Percentiles rank a stretch among this genome's conserved stretches.
Evolutionary conservation across 257 asterid species (phyloP).

Genomic region (Jacaranda copaia): DNA sequence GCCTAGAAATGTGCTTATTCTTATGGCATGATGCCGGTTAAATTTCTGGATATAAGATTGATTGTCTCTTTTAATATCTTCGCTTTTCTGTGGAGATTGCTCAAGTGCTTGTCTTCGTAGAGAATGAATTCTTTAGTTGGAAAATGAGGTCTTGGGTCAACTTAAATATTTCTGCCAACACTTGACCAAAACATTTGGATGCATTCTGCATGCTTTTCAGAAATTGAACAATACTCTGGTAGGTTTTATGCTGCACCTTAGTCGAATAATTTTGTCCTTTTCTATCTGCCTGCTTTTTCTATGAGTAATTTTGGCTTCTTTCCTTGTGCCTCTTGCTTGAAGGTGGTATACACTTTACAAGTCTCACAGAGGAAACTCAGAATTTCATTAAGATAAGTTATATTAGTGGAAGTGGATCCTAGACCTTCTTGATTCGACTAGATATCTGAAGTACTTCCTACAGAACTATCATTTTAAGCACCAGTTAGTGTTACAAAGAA

Average conservation of each 20-base stretch:
- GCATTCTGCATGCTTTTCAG: conserved; percentile 1
- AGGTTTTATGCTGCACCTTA: neutral
- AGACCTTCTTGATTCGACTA: neutral
- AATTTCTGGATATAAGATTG: neutral
- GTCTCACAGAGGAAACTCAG: neutral
- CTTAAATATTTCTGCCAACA: neutral
- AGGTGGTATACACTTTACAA: neutral
- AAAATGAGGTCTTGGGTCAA: neutral
- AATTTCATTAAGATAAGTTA: neutral
- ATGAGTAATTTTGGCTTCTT: neutral
- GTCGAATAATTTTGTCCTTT: neutral
- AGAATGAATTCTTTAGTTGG: neutral
- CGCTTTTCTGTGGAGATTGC: neutral
- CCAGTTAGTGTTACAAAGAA: neutral
- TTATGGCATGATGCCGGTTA: neutral
- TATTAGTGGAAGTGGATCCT: neutral
- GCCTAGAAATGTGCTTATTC: neutral
- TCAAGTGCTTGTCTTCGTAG: neutral
- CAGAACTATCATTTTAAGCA: neutral
- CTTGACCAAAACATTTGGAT: neutral
- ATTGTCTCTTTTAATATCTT: conserved; percentile 6
- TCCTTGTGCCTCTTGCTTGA: conserved; percentile 6
- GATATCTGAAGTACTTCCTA: neutral
- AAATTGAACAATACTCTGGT: neutral
- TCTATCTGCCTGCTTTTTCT: neutral